These are phyloP conservation scores for Trichoderma sp. DNA, from an alignment of 2,329 filamentous ascomycete species.

Conservation along the genomic window DNA sequence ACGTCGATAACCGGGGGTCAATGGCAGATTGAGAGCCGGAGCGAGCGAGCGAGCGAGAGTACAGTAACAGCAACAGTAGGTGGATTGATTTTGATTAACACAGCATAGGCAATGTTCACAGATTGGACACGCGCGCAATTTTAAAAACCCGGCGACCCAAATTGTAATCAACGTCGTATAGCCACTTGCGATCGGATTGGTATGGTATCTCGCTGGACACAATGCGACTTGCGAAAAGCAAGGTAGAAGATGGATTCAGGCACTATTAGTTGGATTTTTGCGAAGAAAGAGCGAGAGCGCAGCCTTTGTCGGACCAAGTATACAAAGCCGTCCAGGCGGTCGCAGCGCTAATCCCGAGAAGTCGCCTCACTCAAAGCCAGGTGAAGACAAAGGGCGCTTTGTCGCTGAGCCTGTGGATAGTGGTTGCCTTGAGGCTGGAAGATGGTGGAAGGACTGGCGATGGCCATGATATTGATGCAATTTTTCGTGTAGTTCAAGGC, in stretches of 20 bases:
- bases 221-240: conserved; percentile 12
- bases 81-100: conserved; percentile 7
- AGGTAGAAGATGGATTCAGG: neutral
- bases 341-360: conserved; percentile 8
- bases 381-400: neutral
- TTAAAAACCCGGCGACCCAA: neutral
- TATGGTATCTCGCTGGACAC: neutral
- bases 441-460: conserved; percentile 15
- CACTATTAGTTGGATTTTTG: conserved; percentile 2
- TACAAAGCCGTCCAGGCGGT: conserved; percentile 5
- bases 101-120: conserved; percentile 19
- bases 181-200: conserved; percentile 12
- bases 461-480: conserved; percentile 17
- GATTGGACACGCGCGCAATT: conserved; percentile 11
- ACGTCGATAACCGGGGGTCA: conserved; percentile 1
- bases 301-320: neutral
- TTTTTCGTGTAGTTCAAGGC: conserved; percentile 22
- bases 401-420: neutral
- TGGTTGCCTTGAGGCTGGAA: conserved; percentile 9
- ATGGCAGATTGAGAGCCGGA: conserved; percentile 7
- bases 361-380: conserved; percentile 14
- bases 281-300: neutral
- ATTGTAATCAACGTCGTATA: conserved; percentile 7
- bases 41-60: conserved; percentile 6
- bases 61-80: conserved; percentile 4